Percentiles rank a stretch among this genome's conserved stretches.
phyloP scores from a whole-genome alignment of 257 asterid species.

The Ballota nigra region DNA sequence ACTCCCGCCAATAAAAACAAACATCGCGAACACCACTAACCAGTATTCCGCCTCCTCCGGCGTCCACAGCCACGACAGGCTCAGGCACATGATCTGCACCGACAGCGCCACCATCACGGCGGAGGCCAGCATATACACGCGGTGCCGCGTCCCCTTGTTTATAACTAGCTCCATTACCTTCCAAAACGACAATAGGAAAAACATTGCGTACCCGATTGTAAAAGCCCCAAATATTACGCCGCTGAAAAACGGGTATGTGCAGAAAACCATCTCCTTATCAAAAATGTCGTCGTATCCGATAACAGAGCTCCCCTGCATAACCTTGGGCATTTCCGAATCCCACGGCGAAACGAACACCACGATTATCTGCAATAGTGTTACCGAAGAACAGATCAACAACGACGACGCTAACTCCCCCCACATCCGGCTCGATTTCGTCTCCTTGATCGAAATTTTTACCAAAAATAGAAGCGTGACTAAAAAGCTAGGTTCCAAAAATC shows the following conservation, averaged over 20 bases:
- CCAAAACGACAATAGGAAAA: slow-evolving; percentile 65
- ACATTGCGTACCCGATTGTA: slow-evolving; percentile 42
- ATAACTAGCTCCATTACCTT: slow-evolving; percentile 57
- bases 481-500: slow-evolving; percentile 69
- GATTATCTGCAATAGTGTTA: slow-evolving; percentile 37
- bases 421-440: slow-evolving; percentile 29
- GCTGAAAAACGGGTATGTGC: slow-evolving; percentile 70
- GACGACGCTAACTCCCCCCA: slow-evolving; percentile 40
- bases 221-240: slow-evolving; percentile 50
- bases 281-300: slow-evolving; percentile 24
- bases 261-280: slow-evolving; percentile 40
- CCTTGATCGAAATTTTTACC: slow-evolving; percentile 58
- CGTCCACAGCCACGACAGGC: slow-evolving; percentile 46
- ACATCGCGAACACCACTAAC: slow-evolving; percentile 41
- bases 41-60: slow-evolving; percentile 46
- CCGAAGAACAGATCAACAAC: slow-evolving; percentile 35
- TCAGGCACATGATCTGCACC: slow-evolving; percentile 51
- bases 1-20: slow-evolving; percentile 43
- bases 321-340: slow-evolving; percentile 36
- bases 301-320: slow-evolving; percentile 48
- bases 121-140: slow-evolving; percentile 48
- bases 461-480: slow-evolving; percentile 56
- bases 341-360: slow-evolving; percentile 49
- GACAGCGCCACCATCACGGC: slow-evolving; percentile 62
- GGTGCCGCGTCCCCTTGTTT: slow-evolving; percentile 56